phyloP scores from a whole-genome alignment of 805 yeast species.

The Candida nanaspora region DNA sequence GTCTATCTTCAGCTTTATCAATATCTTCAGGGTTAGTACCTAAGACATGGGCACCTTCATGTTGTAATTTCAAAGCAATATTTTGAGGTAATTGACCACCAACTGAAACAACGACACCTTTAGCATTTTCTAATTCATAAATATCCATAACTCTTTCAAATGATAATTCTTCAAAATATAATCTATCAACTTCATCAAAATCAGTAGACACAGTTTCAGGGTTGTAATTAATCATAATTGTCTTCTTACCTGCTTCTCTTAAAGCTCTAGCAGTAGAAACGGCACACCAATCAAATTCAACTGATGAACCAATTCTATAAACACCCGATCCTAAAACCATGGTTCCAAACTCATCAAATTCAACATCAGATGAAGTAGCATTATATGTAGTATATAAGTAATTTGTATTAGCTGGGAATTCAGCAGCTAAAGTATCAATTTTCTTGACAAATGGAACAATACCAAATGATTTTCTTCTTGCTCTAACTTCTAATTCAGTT shows the following conservation, averaged over 20 bases:
- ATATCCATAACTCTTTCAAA: conserved; percentile 97
- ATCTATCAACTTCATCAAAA: conserved; percentile 95
- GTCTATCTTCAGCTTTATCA: conserved; percentile 97
- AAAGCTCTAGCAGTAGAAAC: conserved; percentile 93
- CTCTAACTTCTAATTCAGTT: conserved; percentile 75
- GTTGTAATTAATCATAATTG: conserved; percentile 95
- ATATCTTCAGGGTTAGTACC: conserved; percentile 95
- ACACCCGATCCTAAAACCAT: conserved; percentile 98
- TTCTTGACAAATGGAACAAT: conserved; percentile 92
- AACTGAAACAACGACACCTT: conserved; percentile 90
- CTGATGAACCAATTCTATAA: conserved; percentile 96
- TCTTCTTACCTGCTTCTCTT: conserved; percentile 78
- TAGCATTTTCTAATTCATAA: conserved; percentile 83
- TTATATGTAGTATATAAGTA: conserved; percentile 94
- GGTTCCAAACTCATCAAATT: conserved; percentile 83
- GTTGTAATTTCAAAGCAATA: conserved; percentile 80
- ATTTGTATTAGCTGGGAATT: conserved; percentile 96
- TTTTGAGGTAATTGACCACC: conserved; percentile 99
- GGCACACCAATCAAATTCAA: conserved; percentile 99
- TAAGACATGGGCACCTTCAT: conserved; percentile 76
- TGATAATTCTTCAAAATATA: conserved; percentile 91
- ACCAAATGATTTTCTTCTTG: conserved; percentile 69
- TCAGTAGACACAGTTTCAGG: conserved; percentile 99
- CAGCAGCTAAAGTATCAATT: conserved; percentile 97
- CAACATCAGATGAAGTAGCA: conserved; percentile 79